These are phyloP conservation scores for Stereum hirsutum DNA, from an alignment of 1,284 basidiomycete genomes.

Conservation along the genomic window DNA sequence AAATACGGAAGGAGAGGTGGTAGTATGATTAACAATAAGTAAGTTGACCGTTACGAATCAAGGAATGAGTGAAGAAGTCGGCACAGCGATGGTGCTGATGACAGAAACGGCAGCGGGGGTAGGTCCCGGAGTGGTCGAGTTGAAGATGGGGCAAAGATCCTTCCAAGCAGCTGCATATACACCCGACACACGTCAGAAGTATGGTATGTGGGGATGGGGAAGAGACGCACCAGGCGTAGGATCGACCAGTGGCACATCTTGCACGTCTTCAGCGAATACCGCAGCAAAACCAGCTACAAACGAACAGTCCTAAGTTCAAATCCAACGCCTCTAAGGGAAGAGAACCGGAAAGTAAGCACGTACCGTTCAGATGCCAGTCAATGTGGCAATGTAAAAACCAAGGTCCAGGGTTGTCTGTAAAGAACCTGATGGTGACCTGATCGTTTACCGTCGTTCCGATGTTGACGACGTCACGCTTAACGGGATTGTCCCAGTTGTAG, in stretches of 20 bases:
- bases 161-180: not conserved
- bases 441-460: conserved; percentile 12
- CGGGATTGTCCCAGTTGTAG: conserved; percentile 31
- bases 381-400: conserved; percentile 19
- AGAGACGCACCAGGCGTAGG: not conserved
- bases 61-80: too few relatives aligned
- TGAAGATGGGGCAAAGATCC: not conserved
- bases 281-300: not conserved
- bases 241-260: conserved; percentile 1
- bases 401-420: conserved; percentile 35
- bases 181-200: not conserved
- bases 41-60: too few relatives aligned
- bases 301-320: not conserved
- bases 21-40: too few relatives aligned
- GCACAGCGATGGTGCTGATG: too few relatives aligned
- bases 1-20: too few relatives aligned
- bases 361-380: conserved; percentile 15
- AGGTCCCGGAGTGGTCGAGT: not conserved
- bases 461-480: conserved; percentile 17
- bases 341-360: not conserved
- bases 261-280: conserved; percentile 2
- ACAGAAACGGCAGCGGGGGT: too few relatives aligned
- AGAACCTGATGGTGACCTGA: conserved; percentile 20
- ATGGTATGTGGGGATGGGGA: not conserved
- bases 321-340: not conserved